Evolutionary conservation across 116 monocot species (phyloP).

Genomic region (Trichopus zeylanicus): DNA sequence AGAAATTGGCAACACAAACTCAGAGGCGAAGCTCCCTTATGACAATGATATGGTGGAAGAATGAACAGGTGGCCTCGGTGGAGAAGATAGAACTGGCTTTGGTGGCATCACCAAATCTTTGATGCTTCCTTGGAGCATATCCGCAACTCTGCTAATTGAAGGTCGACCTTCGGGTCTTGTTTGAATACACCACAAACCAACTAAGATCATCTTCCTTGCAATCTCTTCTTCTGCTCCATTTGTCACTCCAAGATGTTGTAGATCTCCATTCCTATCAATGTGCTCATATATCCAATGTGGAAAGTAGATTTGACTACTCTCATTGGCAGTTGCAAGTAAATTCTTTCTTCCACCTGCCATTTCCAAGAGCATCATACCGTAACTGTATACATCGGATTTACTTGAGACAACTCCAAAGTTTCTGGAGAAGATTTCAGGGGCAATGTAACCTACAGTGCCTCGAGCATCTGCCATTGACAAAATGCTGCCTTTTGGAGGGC

Average conservation of each 20-base stretch:
- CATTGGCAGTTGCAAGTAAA: slow-evolving; percentile 35
- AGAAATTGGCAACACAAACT: too few species aligned
- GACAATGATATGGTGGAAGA: not conserved
- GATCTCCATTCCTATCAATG: slow-evolving; percentile 36
- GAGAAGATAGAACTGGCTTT: slow-evolving; percentile 5
- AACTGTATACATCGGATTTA: slow-evolving; percentile 9
- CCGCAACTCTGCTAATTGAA: slow-evolving; percentile 38
- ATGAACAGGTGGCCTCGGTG: not conserved
- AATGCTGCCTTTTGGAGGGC: slow-evolving; percentile 34
- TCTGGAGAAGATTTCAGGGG: slow-evolving; percentile 54
- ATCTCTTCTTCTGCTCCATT: slow-evolving; percentile 14
- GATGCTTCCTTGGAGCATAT: slow-evolving; percentile 25
- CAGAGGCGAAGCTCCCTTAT: too few species aligned
- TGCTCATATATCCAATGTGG: slow-evolving; percentile 34
- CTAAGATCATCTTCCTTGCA: slow-evolving; percentile 8
- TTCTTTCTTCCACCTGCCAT: slow-evolving; percentile 7
- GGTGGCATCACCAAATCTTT: slow-evolving; percentile 3
- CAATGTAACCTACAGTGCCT: slow-evolving; percentile 69
- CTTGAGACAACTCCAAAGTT: slow-evolving; percentile 61
- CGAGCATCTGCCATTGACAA: slow-evolving; percentile 51
- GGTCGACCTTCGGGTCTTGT: slow-evolving; percentile 47
- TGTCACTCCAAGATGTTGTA: slow-evolving; percentile 36
- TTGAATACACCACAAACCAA: slow-evolving; percentile 54
- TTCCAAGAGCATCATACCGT: slow-evolving; percentile 9
- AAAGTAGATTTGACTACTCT: slow-evolving; percentile 43